Conservation (phyloP, 1,284 basidiomycete species). For the Exsudoporus floridanus region DNA sequence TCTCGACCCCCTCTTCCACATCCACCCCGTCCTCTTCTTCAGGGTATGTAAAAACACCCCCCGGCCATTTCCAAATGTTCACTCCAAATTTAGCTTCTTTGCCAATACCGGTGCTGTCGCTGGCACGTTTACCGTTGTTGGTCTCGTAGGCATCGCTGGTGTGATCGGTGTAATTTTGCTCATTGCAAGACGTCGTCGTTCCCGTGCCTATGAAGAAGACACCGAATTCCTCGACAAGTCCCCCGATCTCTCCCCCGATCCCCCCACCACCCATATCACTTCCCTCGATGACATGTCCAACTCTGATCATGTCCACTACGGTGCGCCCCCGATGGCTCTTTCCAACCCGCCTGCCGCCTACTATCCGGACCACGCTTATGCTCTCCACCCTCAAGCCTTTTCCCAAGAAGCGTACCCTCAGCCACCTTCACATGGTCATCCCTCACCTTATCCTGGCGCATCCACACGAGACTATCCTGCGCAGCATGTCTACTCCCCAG, state of each 20-base stretch:
- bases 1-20: slow-evolving; percentile 19
- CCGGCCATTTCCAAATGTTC: not conserved
- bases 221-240: slow-evolving; percentile 32
- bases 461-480: slow-evolving; percentile 15
- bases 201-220: slow-evolving; percentile 28
- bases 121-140: slow-evolving; percentile 43
- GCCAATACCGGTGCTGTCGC: slow-evolving; percentile 48
- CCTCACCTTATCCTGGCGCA: slow-evolving; percentile 1
- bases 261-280: slow-evolving; percentile 8
- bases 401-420: slow-evolving; percentile 1
- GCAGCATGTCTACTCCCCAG: slow-evolving; percentile 23
- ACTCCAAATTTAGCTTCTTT: slow-evolving; percentile 41
- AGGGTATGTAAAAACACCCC: slow-evolving; percentile 13
- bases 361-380: slow-evolving; percentile 29
- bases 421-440: not conserved
- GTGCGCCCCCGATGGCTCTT: slow-evolving; percentile 19
- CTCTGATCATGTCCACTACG: slow-evolving; percentile 28
- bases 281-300: slow-evolving; percentile 18
- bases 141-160: slow-evolving; percentile 33
- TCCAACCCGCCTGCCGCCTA: slow-evolving; percentile 21
- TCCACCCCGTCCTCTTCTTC: slow-evolving; percentile 16
- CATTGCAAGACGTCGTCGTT: slow-evolving; percentile 25
- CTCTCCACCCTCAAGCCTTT: slow-evolving; percentile 17
- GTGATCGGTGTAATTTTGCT: slow-evolving; percentile 29
- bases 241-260: slow-evolving; percentile 8